Base-by-base conservation (phyloP, 345 rosid genomes). In the Brassica nigra region DNA sequence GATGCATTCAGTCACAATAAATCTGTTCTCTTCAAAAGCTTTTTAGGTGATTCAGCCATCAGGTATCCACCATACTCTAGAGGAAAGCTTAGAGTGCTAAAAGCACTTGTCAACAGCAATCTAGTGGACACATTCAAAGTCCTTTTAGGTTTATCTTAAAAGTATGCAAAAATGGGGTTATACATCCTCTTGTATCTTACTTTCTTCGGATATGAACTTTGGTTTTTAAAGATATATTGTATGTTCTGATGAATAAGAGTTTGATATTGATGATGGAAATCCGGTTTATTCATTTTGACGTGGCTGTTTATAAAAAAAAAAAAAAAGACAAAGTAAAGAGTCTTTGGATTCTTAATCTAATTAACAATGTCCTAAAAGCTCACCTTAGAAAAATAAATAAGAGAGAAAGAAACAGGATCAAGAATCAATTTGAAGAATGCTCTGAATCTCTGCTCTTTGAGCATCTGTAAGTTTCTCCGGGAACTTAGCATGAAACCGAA, bases 1-100 rank as follows among this genome's bases (percentile, higher is more conserved):
- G 99, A 95, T 61, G 88, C 92, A 61, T 95, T 95, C 66, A 90
- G 92, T 87, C 99, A 95, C 83, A 95, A 93, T 85, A 95, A 95
- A 77, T 95, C 95, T 5, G 97, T 95, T 62, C 66, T 93, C 0
- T 93, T 86, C 70, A 84, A 94, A 78, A 49, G 92, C 82, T 86
- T 95, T 55, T 23, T 69, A 3, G 90, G 88, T 7, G 99, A 93
- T 63, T 86, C 87, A 11, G 15, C 85, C 3, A 0, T 93, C 20
- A 88, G 99, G 83, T 92, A 93, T 80, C 92, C 99, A 3, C 99
- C 99, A 0, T 93, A 95, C 84, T 85, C 98, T 0, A 58, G 12
- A 42, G 67, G 76, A 12, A 95, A 93, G 87, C 77, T 86, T 57
- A 76, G 86, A 63, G 65, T 90, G 84, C 58, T 93, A 82, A 88